Evolutionary conservation across 2,329 filamentous ascomycete genomes (phyloP), one percentile per base, ranked within the genome.

Genomic region (Trichoderma guizhouense): DNA sequence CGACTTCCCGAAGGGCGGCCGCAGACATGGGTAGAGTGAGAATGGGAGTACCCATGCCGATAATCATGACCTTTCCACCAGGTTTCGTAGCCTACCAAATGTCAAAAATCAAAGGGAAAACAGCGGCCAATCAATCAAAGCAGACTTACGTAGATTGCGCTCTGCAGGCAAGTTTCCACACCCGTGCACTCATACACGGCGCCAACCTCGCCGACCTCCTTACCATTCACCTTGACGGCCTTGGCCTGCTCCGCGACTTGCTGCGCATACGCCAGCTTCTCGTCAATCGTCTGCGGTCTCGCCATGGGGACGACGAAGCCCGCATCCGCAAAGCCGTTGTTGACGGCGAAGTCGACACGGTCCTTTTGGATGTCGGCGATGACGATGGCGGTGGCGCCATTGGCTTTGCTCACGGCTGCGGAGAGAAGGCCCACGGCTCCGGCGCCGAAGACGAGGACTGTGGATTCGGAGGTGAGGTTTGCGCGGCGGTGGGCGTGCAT

Each of bases 121-220:
- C 47, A 7, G 2, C 14, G 4, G 8, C 9, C 5, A 15, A 67
- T 58, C 47, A 30, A 63, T 60, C 61, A 43, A 18, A 14, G 39
- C 15, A 3, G n/a, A 74, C 71, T 62, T 28, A 87, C 86, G 76
- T 92, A 95, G 70, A 95, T 93, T 5, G 90, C 87, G 7, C 89
- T 89, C 79, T 95, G 92, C 76, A 94, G 85, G 76, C 92, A 95
- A 0, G 89, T 88, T 78, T 93, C 92, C 26, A 94, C 92, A 9
- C 93, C 93, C 0, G 93, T 95, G 78, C 92, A 94, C 82, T 95
- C 92, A 77, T 92, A 94, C 3, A 92, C 91, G 1, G 88, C 88
- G 65, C 89, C 87, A 0, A 92, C 87, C 77, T 93, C 90, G 0
- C 84, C 88, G 72, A 92, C 85, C 14, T 86, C 84, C 74, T 83